Evolutionary conservation across 1,284 basidiomycete genomes (phyloP).

Genomic region (Pyrrhoderma lamaoense): DNA sequence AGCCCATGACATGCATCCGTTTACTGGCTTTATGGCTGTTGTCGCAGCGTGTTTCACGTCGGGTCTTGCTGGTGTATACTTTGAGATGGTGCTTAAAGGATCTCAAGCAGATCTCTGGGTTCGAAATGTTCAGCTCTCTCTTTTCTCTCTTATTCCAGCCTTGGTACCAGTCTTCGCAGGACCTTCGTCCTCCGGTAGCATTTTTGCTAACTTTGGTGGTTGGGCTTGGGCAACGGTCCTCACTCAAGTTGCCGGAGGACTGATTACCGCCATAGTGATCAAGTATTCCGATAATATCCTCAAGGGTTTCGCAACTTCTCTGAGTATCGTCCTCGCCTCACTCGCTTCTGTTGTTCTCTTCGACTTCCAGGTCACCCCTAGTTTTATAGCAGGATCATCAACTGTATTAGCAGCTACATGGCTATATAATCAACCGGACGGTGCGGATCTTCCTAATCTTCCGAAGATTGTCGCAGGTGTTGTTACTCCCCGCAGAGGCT

Average conservation of each 20-base stretch:
- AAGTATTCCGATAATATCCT: constrained; percentile 88
- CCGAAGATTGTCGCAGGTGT: constrained; percentile 15
- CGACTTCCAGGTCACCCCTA: constrained; percentile 78
- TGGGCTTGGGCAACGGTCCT: constrained; percentile 94
- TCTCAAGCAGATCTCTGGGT: constrained; percentile 69
- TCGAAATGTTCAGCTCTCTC: constrained; percentile 71
- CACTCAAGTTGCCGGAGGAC: constrained; percentile 87
- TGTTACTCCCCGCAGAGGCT: constrained; percentile 12
- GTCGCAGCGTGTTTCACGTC: constrained; percentile 71
- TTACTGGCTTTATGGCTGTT: constrained; percentile 61
- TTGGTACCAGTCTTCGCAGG: constrained; percentile 59
- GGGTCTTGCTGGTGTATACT: constrained; percentile 77
- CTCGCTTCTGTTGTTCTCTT: constrained; percentile 87
- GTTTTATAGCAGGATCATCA: constrained; percentile 79
- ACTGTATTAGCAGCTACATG: constrained; percentile 86
- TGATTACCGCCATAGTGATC: constrained; percentile 86
- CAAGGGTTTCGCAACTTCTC: constrained; percentile 92
- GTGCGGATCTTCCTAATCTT: constrained; percentile 1
- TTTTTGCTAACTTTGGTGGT: constrained; percentile 71
- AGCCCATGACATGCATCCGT: constrained; percentile 50
- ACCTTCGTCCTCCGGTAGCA: constrained; percentile 27
- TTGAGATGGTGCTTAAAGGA: constrained; percentile 75
- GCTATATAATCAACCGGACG: constrained; percentile 46
- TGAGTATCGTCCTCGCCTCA: constrained; percentile 92
- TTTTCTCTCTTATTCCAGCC: constrained; percentile 73